A percentile compares a stretch with the other conserved stretches of the same genome.
These are phyloP conservation scores for Sanghuangporus sanghuang DNA, from an alignment of 1,284 basidiomycete species.

Conservation along the genomic window DNA sequence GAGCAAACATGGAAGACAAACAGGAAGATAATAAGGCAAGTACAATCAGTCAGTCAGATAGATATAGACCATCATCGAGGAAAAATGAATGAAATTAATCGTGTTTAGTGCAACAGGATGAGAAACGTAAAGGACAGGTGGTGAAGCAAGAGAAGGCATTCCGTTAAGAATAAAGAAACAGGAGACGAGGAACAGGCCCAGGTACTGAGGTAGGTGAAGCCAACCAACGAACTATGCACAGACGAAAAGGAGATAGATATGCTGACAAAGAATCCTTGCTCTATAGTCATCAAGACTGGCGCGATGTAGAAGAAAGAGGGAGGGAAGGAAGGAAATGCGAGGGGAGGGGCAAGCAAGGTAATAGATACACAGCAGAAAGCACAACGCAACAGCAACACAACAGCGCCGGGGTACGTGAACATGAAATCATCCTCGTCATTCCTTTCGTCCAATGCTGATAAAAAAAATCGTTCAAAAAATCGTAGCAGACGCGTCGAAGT, in stretches of 20 bases:
- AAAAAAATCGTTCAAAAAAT: background rate
- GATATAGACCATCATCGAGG: background rate
- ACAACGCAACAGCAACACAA: background rate
- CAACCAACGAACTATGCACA: background rate
- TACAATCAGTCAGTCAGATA: background rate
- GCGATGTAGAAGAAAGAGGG: background rate
- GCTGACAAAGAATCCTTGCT: constrained; percentile 1
- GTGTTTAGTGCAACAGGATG: too few species aligned
- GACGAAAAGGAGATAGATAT: background rate
- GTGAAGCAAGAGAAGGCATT: background rate
- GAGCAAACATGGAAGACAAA: background rate
- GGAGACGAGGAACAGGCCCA: background rate
- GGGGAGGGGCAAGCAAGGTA: background rate
- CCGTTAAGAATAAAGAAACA: constrained; percentile 5
- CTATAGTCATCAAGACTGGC: constrained; percentile 7
- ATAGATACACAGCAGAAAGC: background rate
- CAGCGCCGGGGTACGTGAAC: background rate
- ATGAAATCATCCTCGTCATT: background rate
- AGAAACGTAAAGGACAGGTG: too few species aligned
- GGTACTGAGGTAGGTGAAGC: background rate
- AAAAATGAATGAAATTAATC: background rate
- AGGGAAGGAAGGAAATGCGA: background rate
- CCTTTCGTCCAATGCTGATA: background rate
- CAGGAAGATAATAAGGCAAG: background rate
- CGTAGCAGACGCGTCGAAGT: background rate